Evolutionary conservation across 2,329 filamentous ascomycete species (phyloP).

Genomic region (Xylariaceae sp.): DNA sequence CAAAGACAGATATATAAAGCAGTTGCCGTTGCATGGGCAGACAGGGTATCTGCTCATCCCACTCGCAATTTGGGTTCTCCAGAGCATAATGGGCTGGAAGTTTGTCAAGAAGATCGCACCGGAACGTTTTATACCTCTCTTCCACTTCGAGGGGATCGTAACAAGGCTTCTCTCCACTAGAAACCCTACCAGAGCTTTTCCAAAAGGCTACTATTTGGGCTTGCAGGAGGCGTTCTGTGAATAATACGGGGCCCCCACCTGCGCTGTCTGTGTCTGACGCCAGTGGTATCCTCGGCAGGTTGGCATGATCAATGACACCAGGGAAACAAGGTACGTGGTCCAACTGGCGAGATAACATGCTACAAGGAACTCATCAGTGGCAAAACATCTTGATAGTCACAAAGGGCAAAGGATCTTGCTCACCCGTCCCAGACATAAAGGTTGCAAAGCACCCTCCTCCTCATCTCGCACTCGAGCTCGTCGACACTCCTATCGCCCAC

Average conservation of each 20-base stretch:
- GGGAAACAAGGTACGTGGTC: constrained; percentile 7
- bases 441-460: constrained; percentile 20
- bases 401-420: no score
- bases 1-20: constrained; percentile 26
- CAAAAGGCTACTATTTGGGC: constrained; percentile 23
- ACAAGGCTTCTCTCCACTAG: not conserved
- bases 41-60: constrained; percentile 22
- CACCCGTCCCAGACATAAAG: constrained; percentile 27
- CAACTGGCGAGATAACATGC: not conserved
- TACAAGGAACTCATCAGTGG: no score
- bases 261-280: no score
- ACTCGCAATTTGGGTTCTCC: constrained; percentile 15
- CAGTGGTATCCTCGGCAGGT: no score
- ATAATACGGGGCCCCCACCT: no score
- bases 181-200: not conserved
- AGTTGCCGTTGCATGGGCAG: constrained; percentile 26
- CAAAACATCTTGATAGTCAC: no score
- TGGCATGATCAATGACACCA: no score
- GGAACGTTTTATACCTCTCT: constrained; percentile 27
- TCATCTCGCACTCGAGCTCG: constrained; percentile 28
- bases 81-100: constrained; percentile 24
- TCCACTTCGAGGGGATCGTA: constrained; percentile 21
- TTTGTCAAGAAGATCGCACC: constrained; percentile 14
- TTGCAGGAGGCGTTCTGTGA: constrained; percentile 26
- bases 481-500: not conserved